Evolutionary conservation across 1,139 yeast genomes (phyloP).

Genomic region (Zygosaccharomyces sapae): DNA sequence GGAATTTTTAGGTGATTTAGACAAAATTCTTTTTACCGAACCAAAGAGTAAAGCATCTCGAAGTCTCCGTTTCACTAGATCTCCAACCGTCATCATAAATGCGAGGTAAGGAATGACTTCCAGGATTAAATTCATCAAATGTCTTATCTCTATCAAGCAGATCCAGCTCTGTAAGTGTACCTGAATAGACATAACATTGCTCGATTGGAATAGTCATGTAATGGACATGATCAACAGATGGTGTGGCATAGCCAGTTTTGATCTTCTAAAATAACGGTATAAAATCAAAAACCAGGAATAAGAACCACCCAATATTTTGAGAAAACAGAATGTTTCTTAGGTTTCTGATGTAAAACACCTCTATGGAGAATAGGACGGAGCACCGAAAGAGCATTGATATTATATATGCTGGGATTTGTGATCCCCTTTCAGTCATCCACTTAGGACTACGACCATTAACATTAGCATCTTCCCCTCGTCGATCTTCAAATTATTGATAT

Average conservation of each 20-base stretch:
- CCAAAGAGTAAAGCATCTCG: slow-evolving; percentile 80
- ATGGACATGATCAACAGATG: slow-evolving; percentile 45
- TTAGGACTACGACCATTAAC: slow-evolving; percentile 47
- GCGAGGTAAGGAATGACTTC: slow-evolving; percentile 59
- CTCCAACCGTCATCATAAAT: slow-evolving; percentile 80
- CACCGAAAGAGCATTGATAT: slow-evolving; percentile 56
- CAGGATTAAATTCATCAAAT: slow-evolving; percentile 49
- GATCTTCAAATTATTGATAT: slow-evolving; percentile 46
- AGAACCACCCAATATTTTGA: slow-evolving; percentile 57
- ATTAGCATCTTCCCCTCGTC: slow-evolving; percentile 57
- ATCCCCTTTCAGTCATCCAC: slow-evolving; percentile 51
- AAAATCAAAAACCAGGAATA: slow-evolving; percentile 64
- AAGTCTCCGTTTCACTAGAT: slow-evolving; percentile 68
- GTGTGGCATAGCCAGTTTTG: slow-evolving; percentile 45
- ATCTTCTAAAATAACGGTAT: slow-evolving; percentile 44
- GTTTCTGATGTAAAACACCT: slow-evolving; percentile 66
- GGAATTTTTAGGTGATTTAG: slow-evolving; percentile 12
- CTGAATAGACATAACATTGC: slow-evolving; percentile 74
- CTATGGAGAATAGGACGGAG: slow-evolving; percentile 54
- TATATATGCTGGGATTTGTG: slow-evolving; percentile 52
- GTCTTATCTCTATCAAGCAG: slow-evolving; percentile 47
- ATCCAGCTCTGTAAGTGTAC: slow-evolving; percentile 55
- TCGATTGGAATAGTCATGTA: slow-evolving; percentile 57
- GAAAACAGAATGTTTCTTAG: slow-evolving; percentile 64
- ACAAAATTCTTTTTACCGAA: slow-evolving; percentile 54